Conservation (phyloP, 371 early-diverging fungal genomes). For the Astathelohania contejeani region DNA sequence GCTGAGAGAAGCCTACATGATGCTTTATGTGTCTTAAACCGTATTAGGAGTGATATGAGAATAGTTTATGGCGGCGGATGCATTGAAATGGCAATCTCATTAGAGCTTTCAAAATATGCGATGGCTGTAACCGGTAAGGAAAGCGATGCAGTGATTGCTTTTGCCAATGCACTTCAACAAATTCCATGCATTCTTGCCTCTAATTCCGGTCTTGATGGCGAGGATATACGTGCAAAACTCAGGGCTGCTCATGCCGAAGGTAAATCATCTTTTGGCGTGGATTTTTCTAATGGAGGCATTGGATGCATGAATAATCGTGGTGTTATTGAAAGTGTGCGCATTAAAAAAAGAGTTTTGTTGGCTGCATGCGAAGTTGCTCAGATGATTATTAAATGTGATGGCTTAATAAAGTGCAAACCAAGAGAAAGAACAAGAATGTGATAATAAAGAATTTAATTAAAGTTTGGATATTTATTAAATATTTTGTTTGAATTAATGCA, state of each 20-base stretch:
- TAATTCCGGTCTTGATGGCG: constrained; percentile 90
- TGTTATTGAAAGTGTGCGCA: constrained; percentile 86
- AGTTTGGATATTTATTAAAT: too few species aligned
- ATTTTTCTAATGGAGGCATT: constrained; percentile 56
- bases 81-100: constrained; percentile 79
- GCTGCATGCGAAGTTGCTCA: constrained; percentile 94
- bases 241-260: constrained; percentile 76
- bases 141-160: constrained; percentile 83
- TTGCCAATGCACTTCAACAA: constrained; percentile 79
- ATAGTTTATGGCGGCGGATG: constrained; percentile 79
- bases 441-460: too few species aligned
- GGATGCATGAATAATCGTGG: constrained; percentile 68
- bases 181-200: constrained; percentile 91
- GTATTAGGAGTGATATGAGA: constrained; percentile 68
- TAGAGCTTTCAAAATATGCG: constrained; percentile 76
- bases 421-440: constrained; percentile 54
- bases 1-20: constrained; percentile 96
- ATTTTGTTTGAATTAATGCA: too few species aligned
- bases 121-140: constrained; percentile 75
- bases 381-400: constrained; percentile 93
- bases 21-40: constrained; percentile 84
- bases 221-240: constrained; percentile 72
- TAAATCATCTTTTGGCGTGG: constrained; percentile 61
- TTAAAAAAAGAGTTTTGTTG: constrained; percentile 83
- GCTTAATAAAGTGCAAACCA: constrained; percentile 84